A percentile compares a stretch with the other conserved stretches of the same genome.
Evolutionary conservation across 768 basidiomycete genomes (phyloP).

Genomic region (Hypholoma sublateritium): DNA sequence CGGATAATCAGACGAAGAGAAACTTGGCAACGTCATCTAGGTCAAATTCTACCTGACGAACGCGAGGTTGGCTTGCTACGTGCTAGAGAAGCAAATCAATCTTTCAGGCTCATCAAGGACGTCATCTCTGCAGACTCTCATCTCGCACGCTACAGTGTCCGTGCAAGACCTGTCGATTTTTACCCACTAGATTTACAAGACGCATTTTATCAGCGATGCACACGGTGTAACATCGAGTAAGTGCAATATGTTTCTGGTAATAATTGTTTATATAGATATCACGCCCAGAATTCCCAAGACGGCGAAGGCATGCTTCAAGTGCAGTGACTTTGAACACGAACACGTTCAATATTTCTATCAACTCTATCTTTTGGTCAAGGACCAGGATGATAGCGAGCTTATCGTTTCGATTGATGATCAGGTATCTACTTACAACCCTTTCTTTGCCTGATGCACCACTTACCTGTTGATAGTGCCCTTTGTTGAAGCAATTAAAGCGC

Average conservation of each 20-base stretch:
- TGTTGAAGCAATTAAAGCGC: slow-evolving; percentile 45
- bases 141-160: slow-evolving; percentile 40
- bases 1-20: slow-evolving; percentile 26
- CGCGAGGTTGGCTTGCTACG: background rate
- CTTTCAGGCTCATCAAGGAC: slow-evolving; percentile 35
- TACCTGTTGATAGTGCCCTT: slow-evolving; percentile 32
- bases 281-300: slow-evolving; percentile 41
- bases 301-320: slow-evolving; percentile 46
- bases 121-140: slow-evolving; percentile 29
- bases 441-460: background rate
- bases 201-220: slow-evolving; percentile 49
- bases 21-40: slow-evolving; percentile 23
- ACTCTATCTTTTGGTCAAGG: slow-evolving; percentile 51
- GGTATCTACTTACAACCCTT: slow-evolving; percentile 22
- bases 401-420: slow-evolving; percentile 49
- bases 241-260: slow-evolving; percentile 11
- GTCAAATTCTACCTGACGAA: background rate
- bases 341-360: slow-evolving; percentile 48
- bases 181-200: slow-evolving; percentile 50
- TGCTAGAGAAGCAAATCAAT: slow-evolving; percentile 8
- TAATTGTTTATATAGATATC: background rate
- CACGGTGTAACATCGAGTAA: slow-evolving; percentile 51
- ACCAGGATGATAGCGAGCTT: slow-evolving; percentile 42
- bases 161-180: slow-evolving; percentile 55
- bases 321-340: slow-evolving; percentile 52